A percentile compares a stretch with the other conserved stretches of the same genome.
Evolutionary conservation across 441 rosid genomes (phyloP).

Genomic region (Populus hybrid): DNA sequence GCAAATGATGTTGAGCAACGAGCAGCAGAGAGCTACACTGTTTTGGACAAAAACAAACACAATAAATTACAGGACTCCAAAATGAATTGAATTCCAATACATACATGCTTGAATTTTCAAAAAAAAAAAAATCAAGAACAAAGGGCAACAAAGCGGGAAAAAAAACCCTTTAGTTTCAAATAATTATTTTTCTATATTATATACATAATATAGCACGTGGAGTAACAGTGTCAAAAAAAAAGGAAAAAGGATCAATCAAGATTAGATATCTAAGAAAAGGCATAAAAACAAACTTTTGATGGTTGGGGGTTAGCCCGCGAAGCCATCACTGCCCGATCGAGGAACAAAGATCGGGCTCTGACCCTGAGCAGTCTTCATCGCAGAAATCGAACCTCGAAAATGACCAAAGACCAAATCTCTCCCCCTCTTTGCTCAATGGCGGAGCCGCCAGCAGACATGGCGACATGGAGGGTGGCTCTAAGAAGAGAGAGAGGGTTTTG

Average conservation of each 20-base stretch:
- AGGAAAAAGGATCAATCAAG: background rate
- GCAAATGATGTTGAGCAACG: too few species aligned
- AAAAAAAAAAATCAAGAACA: too few species aligned
- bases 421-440: background rate
- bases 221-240: too few species aligned
- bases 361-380: constrained; percentile 68
- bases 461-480: constrained; percentile 33
- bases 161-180: too few species aligned
- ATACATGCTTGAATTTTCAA: too few species aligned
- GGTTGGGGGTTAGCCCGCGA: constrained; percentile 40
- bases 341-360: constrained; percentile 37
- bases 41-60: too few species aligned
- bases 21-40: too few species aligned
- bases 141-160: too few species aligned
- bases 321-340: constrained; percentile 45
- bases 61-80: too few species aligned
- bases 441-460: constrained; percentile 38
- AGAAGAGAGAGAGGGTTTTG: background rate
- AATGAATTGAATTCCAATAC: too few species aligned
- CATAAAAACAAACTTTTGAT: background rate
- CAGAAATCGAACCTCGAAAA: constrained; percentile 30
- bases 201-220: background rate
- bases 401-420: constrained; percentile 17
- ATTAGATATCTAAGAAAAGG: background rate
- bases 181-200: too few species aligned